Evolutionary conservation across 805 yeast species (phyloP).

Genomic region (Cyberlindnera amylophila): DNA sequence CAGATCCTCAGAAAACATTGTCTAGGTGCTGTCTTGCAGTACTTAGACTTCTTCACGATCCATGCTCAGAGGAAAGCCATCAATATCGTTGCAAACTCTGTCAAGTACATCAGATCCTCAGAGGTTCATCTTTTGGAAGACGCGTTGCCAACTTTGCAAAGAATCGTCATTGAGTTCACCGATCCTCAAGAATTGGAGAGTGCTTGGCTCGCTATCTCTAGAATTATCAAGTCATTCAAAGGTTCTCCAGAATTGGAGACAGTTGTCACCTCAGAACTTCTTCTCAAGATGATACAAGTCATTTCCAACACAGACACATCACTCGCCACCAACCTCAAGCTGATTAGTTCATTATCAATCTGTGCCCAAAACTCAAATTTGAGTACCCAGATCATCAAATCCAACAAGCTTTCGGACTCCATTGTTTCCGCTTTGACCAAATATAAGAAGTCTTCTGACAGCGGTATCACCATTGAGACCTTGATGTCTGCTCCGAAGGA

Average conservation of each 20-base stretch:
- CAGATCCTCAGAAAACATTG: constrained; percentile 58
- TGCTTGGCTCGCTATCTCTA: constrained; percentile 61
- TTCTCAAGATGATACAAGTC: constrained; percentile 31
- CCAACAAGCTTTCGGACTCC: constrained; percentile 44
- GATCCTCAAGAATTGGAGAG: constrained; percentile 61
- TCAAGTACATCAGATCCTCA: constrained; percentile 41
- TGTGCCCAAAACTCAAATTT: constrained; percentile 38
- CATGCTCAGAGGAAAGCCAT: constrained; percentile 86
- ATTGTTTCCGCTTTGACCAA: constrained; percentile 48
- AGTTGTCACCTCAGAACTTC: constrained; percentile 35
- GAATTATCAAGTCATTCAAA: constrained; percentile 50
- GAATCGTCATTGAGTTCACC: constrained; percentile 46
- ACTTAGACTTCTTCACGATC: constrained; percentile 81
- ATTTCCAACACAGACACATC: constrained; percentile 29
- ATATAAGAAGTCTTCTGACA: constrained; percentile 37
- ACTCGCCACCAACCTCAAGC: constrained; percentile 30
- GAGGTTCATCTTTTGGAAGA: constrained; percentile 49
- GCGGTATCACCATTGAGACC: constrained; percentile 55
- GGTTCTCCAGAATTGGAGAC: constrained; percentile 43
- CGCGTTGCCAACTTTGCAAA: constrained; percentile 56
- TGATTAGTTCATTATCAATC: constrained; percentile 40
- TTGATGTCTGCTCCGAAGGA: constrained; percentile 72
- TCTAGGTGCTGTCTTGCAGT: constrained; percentile 60
- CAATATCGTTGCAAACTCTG: constrained; percentile 65
- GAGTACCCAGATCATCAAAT: constrained; percentile 43